Base-by-base conservation (phyloP, 2,329 filamentous ascomycete species). In the Rutstroemia sp. region DNA sequence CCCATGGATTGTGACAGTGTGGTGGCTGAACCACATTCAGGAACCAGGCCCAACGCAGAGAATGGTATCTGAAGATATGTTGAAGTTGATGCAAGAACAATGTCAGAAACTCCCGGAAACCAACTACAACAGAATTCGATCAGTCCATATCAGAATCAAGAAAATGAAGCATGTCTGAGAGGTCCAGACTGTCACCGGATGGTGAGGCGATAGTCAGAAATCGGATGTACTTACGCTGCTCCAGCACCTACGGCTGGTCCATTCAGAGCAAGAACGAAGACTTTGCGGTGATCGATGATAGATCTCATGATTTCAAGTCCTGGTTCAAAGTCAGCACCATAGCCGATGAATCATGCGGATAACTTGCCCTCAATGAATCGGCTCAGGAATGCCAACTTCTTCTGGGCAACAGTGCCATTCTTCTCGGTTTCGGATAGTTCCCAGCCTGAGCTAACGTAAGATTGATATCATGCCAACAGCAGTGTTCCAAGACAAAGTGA, bases 51-150 rank as follows among this genome's bases (percentile, higher is more conserved):
- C 0, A 79, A 70, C 0, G 75, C 74, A 9, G 63, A 71, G 64
- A 79, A 79, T 42, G 76, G 75, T 18, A 75, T 73, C 70, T 78
- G 74, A 0, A 79, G 70, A 64, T 74, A 79, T 2, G 73, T 69
- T 4, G 68, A 69, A 2, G 67, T 63, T 0, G 75, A 73, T 19
- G 75, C 76, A 14, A 79, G 69, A 4, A 78, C 70, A 3, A 79
- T 77, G 58, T 79, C 77, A 0, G 75, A 71, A 37, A 77, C 67
- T 3, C 76, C 77, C 7, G 71, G 67, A 61, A 79, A 79, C 76
- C 77, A 79, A 9, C 39, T 42, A 42, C 12, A 12, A 4, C 30
- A 34, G 30, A 34, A 12, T 34, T 34, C 10, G 8, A 12, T 34
- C 30, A 34, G 30, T 12, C 30, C 30, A 34, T 34, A 34, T 34